Percentiles rank a stretch among this genome's conserved stretches.
Evolutionary conservation across 371 early-diverging fungal genomes (phyloP).

Genomic region (Coemansia sp.): DNA sequence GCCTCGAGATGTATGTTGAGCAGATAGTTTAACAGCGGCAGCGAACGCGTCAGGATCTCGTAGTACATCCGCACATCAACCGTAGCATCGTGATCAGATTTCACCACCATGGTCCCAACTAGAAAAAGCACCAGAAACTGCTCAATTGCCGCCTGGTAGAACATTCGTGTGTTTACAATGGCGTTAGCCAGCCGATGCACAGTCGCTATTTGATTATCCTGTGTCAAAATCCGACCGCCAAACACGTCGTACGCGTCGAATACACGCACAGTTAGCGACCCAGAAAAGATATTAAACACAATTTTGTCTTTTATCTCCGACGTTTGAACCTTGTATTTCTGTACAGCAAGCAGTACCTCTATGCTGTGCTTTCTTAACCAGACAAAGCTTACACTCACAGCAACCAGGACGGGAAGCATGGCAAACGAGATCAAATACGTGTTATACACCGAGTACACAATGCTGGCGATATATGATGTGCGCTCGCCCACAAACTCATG

Average conservation of each 20-base stretch:
- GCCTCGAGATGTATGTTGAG: conserved; percentile 54
- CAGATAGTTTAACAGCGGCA: conserved; percentile 53
- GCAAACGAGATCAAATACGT: conserved; percentile 13
- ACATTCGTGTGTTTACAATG: background rate
- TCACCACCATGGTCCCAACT: conserved; percentile 13
- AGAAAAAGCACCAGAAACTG: conserved; percentile 7
- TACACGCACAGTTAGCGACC: conserved; percentile 27
- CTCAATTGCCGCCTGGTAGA: conserved; percentile 7
- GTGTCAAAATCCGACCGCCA: background rate
- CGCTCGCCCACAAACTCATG: conserved; percentile 17
- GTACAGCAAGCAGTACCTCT: conserved; percentile 3
- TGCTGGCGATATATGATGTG: background rate
- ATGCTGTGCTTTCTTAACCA: background rate
- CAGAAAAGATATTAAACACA: conserved; percentile 15
- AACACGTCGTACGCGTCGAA: conserved; percentile 13
- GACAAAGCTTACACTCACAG: background rate
- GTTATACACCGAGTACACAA: conserved; percentile 12
- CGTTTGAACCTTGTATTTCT: background rate
- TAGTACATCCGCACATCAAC: conserved; percentile 34
- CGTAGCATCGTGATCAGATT: conserved; percentile 13
- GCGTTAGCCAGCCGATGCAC: conserved; percentile 16
- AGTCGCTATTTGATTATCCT: background rate
- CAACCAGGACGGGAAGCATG: conserved; percentile 9
- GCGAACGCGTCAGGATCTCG: conserved; percentile 50
- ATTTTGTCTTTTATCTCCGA: background rate